Percentiles rank a stretch among this genome's conserved stretches.
These are phyloP conservation scores for Ceratocystis harringtonii DNA, from an alignment of 2,329 filamentous ascomycete species.

Conservation along the genomic window DNA sequence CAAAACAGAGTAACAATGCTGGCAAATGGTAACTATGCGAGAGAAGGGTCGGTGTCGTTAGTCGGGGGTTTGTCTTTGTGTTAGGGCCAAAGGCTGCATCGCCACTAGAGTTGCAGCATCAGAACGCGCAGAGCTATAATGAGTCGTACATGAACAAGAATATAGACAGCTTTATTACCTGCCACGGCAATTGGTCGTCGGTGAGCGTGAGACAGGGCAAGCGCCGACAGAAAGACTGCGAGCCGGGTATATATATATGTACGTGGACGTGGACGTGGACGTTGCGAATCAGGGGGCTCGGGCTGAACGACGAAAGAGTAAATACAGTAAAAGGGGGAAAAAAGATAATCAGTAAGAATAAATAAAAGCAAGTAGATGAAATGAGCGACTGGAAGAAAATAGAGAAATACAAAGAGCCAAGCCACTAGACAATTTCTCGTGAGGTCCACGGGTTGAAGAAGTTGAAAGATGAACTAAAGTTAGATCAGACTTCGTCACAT, in stretches of 20 bases:
- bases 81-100: background rate
- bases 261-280: background rate
- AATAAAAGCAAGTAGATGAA: background rate
- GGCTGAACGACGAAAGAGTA: background rate
- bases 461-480: background rate
- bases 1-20: background rate
- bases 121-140: background rate
- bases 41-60: background rate
- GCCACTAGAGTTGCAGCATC: background rate
- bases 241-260: background rate
- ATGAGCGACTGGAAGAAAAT: slow-evolving; percentile 5
- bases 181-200: background rate
- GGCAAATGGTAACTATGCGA: background rate
- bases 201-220: background rate
- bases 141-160: background rate
- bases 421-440: background rate
- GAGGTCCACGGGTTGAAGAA: background rate
- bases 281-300: background rate
- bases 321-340: background rate
- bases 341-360: background rate
- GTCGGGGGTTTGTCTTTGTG: background rate
- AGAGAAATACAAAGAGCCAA: background rate
- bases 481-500: background rate
- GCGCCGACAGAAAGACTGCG: background rate
- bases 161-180: no score